Evolutionary conservation across 768 basidiomycete species (phyloP), one percentile per base, ranked within the genome.

Genomic region (Hericium alpestre): DNA sequence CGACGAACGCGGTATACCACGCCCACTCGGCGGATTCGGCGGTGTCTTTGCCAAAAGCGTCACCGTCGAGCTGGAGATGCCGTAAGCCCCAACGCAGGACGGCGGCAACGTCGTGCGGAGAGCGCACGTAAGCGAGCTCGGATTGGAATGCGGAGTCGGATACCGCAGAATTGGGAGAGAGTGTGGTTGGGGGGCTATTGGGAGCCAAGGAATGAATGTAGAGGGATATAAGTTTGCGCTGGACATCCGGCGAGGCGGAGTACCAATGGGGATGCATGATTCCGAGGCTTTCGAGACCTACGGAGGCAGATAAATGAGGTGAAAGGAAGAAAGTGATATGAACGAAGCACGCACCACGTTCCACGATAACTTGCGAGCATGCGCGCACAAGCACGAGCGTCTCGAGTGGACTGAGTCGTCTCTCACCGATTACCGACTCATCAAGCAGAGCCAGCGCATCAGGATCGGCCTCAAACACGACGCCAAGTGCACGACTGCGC

Each of bases 211-310:
- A 86, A 61, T 78, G 79, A 59, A 91, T 74, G 72, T 84, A 90
- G 57, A 82, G 77, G 16, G 86, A 86, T 56, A 90, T 80, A 37
- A 91, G 81, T 59, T 69, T 74, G 61, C 72, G 81, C 67, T 91
- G 89, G n/a, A 78, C 70, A 10, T 81, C 78, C 8, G 80, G 80
- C 6, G 86, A 88, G 9, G 88, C 76, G 41, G 87, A 84, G 67
- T 86, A 76, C 88, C 86, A 91, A 66, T 90, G 85, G 5, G 90
- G 87, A 63, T 86, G 86, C 86, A 91, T 91, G 49, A 91, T 76
- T 18, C 89, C 90, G 49, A 87, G 82, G 3, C 84, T 83, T 66
- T 90, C 87, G 53, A 90, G 74, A n/a, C 88, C 88, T 90, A 58
- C 12, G 59, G 56, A 43, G 59, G 62, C 41, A 38, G 49, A 51